phyloP scores from a whole-genome alignment of 2,329 filamentous ascomycete species.

The Aplosporella prunicola region DNA sequence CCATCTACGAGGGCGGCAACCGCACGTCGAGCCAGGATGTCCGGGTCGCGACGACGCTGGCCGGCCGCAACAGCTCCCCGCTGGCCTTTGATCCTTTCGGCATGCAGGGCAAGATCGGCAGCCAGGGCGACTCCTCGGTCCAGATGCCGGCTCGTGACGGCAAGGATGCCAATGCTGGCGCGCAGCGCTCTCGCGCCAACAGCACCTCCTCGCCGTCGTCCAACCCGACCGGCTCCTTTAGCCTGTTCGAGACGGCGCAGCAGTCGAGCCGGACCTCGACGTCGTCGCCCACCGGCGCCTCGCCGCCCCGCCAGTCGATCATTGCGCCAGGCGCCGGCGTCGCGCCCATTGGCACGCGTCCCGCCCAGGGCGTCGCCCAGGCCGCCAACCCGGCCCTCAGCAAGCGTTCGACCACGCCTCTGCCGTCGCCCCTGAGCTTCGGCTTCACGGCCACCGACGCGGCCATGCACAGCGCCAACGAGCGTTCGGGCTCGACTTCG shows the following conservation, averaged over 20 bases:
- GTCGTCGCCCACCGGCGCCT: conserved; percentile 68
- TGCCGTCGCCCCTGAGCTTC: conserved; percentile 78
- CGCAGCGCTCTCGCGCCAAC: conserved; percentile 61
- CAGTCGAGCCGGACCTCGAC: conserved; percentile 70
- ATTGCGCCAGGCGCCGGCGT: conserved; percentile 55
- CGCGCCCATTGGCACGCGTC: conserved; percentile 88
- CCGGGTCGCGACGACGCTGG: conserved; percentile 48
- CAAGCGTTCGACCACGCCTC: conserved; percentile 80
- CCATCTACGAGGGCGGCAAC: conserved; percentile 62
- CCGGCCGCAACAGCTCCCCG: conserved; percentile 65
- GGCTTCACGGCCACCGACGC: conserved; percentile 54
- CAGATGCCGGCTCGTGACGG: conserved; percentile 42
- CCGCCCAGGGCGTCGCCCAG: conserved; percentile 51
- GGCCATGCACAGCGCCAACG: conserved; percentile 35
- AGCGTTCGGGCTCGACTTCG: conserved; percentile 47
- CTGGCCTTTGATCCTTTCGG: conserved; percentile 65
- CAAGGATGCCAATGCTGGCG: conserved; percentile 35
- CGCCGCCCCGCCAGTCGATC: conserved; percentile 54
- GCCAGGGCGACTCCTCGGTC: conserved; percentile 34
- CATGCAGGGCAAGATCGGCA: conserved; percentile 41
- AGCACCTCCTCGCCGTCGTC: conserved; percentile 78
- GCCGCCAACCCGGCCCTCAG: conserved; percentile 52
- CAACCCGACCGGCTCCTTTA: conserved; percentile 44
- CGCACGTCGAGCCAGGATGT: conserved; percentile 59
- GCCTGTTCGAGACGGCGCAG: conserved; percentile 43